Evolutionary conservation across 2,329 filamentous ascomycete species (phyloP).

Genomic region (Penicillium frequentans): DNA sequence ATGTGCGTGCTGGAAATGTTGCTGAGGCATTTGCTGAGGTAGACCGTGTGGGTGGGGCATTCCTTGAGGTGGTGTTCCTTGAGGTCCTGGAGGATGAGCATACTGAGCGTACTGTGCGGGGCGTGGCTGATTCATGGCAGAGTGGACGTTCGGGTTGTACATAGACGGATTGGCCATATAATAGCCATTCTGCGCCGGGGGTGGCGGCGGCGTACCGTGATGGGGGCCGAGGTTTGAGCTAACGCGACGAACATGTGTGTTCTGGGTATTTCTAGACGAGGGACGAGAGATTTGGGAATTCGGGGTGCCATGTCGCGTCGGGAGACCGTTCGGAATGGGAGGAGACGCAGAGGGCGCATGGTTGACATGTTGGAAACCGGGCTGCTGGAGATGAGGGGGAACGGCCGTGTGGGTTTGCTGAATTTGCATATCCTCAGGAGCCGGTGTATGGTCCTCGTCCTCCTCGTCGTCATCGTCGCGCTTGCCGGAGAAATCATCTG

Average conservation of each 20-base stretch:
- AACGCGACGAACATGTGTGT: constrained; percentile 65
- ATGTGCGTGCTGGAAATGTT: constrained; percentile 36
- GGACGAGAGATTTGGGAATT: constrained; percentile 77
- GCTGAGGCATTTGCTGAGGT: constrained; percentile 33
- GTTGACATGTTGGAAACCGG: constrained; percentile 75
- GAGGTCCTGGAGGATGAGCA: constrained; percentile 39
- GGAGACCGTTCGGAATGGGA: constrained; percentile 75
- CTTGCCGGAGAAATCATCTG: constrained; percentile 83
- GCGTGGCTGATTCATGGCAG: constrained; percentile 47
- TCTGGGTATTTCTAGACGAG: constrained; percentile 65
- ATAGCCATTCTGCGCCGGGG: constrained; percentile 63
- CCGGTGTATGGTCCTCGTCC: constrained; percentile 67
- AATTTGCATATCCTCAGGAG: constrained; percentile 63
- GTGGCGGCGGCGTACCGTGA: constrained; percentile 59
- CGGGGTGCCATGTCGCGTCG: constrained; percentile 76
- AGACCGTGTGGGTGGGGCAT: constrained; percentile 23
- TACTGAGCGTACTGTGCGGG: constrained; percentile 45
- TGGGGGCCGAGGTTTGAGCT: constrained; percentile 72
- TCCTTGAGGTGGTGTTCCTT: constrained; percentile 31
- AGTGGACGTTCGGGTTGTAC: constrained; percentile 67
- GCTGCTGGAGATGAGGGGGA: constrained; percentile 67
- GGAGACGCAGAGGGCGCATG: constrained; percentile 87
- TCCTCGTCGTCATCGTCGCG: constrained; percentile 75
- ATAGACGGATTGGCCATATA: constrained; percentile 86
- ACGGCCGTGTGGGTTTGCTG: constrained; percentile 59